Conservation (phyloP, 441 rosid genomes). For the Francoa sonchifolia region DNA sequence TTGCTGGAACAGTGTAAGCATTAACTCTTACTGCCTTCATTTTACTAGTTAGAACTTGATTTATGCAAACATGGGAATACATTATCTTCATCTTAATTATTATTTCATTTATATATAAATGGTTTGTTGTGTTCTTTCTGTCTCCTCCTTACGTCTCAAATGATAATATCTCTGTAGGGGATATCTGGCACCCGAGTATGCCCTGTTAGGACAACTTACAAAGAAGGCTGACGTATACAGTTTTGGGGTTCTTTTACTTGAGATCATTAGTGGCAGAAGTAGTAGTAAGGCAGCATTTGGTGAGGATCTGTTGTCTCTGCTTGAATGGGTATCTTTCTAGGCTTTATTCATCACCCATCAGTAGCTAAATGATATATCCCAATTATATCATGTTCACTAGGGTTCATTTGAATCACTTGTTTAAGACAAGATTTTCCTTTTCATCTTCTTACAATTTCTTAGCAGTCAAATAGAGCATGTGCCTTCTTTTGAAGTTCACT, state of each 20-base stretch:
- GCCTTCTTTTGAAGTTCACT: neutral
- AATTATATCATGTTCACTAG: no score
- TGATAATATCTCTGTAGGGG: slow-evolving; percentile 38
- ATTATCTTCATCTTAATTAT: no score
- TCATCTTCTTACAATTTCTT: no score
- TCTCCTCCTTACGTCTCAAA: neutral
- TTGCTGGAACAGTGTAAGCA: slow-evolving; percentile 71
- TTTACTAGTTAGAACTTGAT: slow-evolving; percentile 1
- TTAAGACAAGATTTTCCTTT: neutral
- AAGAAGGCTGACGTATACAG: slow-evolving; percentile 91
- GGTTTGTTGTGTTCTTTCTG: neutral
- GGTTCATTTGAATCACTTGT: no score
- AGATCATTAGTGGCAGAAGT: slow-evolving; percentile 76
- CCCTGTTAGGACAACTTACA: slow-evolving; percentile 71
- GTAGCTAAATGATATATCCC: no score
- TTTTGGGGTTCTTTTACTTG: slow-evolving; percentile 83
- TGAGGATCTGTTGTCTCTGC: slow-evolving; percentile 44
- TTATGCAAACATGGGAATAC: no score
- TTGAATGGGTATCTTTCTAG: slow-evolving; percentile 74
- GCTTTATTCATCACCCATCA: neutral
- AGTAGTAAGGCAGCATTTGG: slow-evolving; percentile 78
- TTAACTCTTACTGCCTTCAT: slow-evolving; percentile 8
- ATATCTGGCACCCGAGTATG: slow-evolving; percentile 95
- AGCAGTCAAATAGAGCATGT: no score
- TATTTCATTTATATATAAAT: no score